A percentile compares a stretch with the other conserved stretches of the same genome.
These are phyloP conservation scores for Trichophyton simii DNA, from an alignment of 2,329 filamentous ascomycete genomes.

Conservation along the genomic window DNA sequence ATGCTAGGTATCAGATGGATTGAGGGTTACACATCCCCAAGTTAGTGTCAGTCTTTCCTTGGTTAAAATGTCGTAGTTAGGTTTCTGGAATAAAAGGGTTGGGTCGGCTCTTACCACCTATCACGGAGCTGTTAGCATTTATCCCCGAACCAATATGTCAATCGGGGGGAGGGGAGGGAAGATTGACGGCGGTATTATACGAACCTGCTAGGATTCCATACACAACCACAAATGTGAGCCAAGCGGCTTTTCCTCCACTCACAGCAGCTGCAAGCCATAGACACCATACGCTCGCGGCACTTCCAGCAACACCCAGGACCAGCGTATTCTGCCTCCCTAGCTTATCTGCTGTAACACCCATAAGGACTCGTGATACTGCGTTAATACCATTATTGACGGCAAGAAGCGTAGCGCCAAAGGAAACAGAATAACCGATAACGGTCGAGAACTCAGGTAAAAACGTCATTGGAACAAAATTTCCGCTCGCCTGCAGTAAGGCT, in stretches of 20 bases:
- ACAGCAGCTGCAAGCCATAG: slow-evolving; percentile 17
- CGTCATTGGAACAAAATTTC: slow-evolving; percentile 29
- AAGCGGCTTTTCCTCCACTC: slow-evolving; percentile 6
- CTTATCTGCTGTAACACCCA: slow-evolving; percentile 29
- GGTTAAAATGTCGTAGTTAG: not conserved
- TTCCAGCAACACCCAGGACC: slow-evolving; percentile 22
- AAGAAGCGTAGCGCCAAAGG: slow-evolving; percentile 28
- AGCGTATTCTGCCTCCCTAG: slow-evolving; percentile 30
- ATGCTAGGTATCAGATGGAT: not conserved
- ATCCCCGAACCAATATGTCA: not conserved
- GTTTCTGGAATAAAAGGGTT: not conserved
- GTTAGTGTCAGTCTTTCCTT: not conserved
- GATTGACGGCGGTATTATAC: not conserved
- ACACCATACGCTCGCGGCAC: slow-evolving; percentile 18
- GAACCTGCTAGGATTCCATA: slow-evolving; percentile 11
- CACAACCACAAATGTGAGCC: slow-evolving; percentile 10
- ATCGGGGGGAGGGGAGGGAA: not conserved
- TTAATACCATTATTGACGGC: slow-evolving; percentile 31
- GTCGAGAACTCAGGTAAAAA: slow-evolving; percentile 30
- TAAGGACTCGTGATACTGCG: slow-evolving; percentile 27
- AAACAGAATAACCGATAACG: slow-evolving; percentile 26
- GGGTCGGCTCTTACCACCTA: not conserved
- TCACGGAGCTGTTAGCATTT: not conserved
- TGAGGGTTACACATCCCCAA: not conserved
- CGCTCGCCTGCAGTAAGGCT: slow-evolving; percentile 27